A percentile compares a stretch with the other conserved stretches of the same genome.
Conservation (phyloP, 2,329 filamentous ascomycete genomes). For the Fusarium marasasianum region DNA sequence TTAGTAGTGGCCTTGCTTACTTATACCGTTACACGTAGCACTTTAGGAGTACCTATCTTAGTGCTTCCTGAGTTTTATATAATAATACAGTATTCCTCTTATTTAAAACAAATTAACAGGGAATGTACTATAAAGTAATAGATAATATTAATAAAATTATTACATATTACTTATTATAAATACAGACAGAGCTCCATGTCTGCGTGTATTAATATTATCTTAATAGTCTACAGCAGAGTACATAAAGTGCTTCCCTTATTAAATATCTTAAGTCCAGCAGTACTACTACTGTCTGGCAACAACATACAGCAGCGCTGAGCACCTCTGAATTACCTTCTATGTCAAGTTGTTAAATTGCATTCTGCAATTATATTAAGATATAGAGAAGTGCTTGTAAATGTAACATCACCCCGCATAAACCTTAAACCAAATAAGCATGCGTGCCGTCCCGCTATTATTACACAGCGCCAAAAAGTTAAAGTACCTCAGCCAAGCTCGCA, state of each 20-base stretch:
- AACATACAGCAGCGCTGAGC: fast-evolving
- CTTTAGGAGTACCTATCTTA: not conserved
- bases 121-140: not conserved
- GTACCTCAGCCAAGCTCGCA: not conserved
- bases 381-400: not conserved
- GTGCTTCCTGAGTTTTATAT: not conserved
- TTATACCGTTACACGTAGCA: not conserved
- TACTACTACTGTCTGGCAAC: fast-evolving
- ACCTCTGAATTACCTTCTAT: not conserved
- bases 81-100: fast-evolving
- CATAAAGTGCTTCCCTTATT: not conserved
- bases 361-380: not conserved
- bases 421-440: constrained; percentile 5
- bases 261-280: not conserved
- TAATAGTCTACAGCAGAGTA: not conserved
- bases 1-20: not conserved
- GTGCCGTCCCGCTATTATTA: not conserved
- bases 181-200: not conserved
- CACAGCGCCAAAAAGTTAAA: not conserved
- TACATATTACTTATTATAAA: fast-evolving
- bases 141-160: not conserved
- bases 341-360: not conserved
- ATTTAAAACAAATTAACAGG: fast-evolving
- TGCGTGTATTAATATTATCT: not conserved
- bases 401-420: constrained; percentile 15